Evolutionary conservation across 2,329 filamentous ascomycete species (phyloP).

Genomic region (Daldinia sp.): DNA sequence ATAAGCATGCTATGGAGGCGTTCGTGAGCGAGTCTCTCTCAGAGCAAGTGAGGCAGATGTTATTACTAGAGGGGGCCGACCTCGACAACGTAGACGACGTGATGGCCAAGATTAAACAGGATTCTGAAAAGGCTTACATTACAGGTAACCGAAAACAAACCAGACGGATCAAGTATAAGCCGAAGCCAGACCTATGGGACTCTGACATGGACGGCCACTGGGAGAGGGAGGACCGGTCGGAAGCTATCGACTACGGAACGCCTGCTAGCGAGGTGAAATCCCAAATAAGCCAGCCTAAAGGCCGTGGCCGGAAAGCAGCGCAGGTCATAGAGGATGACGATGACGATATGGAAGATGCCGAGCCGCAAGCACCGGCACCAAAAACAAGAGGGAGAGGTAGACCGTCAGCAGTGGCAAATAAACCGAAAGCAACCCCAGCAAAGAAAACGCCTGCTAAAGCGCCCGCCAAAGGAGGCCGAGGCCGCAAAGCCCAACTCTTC

Average conservation of each 20-base stretch:
- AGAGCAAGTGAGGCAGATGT: conserved; percentile 74
- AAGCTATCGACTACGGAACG: conserved; percentile 61
- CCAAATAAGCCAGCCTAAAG: conserved; percentile 34
- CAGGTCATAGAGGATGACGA: conserved; percentile 52
- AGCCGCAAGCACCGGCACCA: conserved; percentile 52
- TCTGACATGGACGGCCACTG: conserved; percentile 88
- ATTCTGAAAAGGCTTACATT: conserved; percentile 75
- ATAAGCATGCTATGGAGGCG: conserved; percentile 88
- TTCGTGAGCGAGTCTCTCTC: conserved; percentile 78
- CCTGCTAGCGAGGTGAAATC: conserved; percentile 50
- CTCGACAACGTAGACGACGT: conserved; percentile 75
- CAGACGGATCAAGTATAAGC: conserved; percentile 69
- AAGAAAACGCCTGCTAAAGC: conserved; percentile 56
- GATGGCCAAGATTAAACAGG: conserved; percentile 76
- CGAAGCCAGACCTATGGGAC: conserved; percentile 84
- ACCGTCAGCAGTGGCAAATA: conserved; percentile 46
- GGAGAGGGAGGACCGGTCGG: conserved; percentile 84
- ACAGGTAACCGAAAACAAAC: conserved; percentile 66
- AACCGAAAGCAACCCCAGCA: conserved; percentile 42
- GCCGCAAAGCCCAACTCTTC: conserved; percentile 52
- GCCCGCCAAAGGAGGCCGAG: no score
- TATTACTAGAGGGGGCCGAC: conserved; percentile 70
- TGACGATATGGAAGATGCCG: conserved; percentile 60
- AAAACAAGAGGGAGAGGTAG: conserved; percentile 45
- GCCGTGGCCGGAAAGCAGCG: conserved; percentile 48